Evolutionary conservation across 768 basidiomycete genomes (phyloP), one percentile per base, ranked within the genome.

Genomic region (Serendipita sp.): DNA sequence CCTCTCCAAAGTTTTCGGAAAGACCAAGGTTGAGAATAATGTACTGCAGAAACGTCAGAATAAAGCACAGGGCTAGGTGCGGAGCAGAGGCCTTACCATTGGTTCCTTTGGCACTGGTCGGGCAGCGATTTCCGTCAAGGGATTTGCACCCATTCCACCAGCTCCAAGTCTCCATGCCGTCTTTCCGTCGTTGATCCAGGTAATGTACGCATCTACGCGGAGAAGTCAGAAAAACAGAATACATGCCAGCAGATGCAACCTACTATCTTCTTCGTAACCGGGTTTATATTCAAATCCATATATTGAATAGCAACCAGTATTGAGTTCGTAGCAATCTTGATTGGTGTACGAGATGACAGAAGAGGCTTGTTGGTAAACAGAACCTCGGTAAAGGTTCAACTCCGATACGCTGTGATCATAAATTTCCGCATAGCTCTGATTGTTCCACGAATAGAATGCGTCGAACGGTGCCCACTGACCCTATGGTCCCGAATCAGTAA

Each of bases 251-350:
- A 40, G 13, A n/a, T 16, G 5, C n/a, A 6, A 37, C 69, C 77
- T 69, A 67, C 83, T 81, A 78, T 79, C 85, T 40, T 81, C 74
- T 66, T 86, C 84, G 68, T 83, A 86, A 50, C 91, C 89, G 69
- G 88, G 83, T 65, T 78, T 74, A 71, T 92, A 94, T 71, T 93
- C 88, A 69, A 88, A 90, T 2, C 87, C 91, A 70, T 89, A 95
- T 1, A 80, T 74, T 3, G 83, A 78, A 69, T 79, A 87, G 69
- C 85, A 83, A 27, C 69, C 63, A n/a, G 70, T 70, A 64, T 75
- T 68, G 72, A 73, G 78, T 55, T 66, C 70, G 70, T 93, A 94
- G 71, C 89, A 90, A 31, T 74, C 71, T 71, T 84, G 84, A 71
- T 89, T 85, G 81, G 88, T 88, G 10, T 68, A 65, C 0, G 85